Conservation (phyloP, 768 basidiomycete genomes). For the Termitomyces heimii region DNA sequence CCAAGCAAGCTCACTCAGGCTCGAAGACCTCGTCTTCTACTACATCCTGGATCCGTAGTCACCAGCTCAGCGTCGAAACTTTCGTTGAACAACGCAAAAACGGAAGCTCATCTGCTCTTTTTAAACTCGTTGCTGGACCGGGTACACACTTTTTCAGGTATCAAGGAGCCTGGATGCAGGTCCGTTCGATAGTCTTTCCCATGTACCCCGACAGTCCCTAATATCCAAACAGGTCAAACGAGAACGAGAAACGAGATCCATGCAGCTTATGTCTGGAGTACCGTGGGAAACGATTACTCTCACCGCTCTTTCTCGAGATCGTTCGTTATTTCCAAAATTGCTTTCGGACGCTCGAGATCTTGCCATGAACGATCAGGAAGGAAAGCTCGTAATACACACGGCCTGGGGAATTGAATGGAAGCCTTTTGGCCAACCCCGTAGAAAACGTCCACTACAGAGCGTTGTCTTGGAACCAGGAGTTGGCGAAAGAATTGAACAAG, state of each 20-base stretch:
- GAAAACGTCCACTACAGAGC: conserved; percentile 80
- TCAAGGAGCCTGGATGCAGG: conserved; percentile 93
- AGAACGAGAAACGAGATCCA: conserved; percentile 88
- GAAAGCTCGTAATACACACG: conserved; percentile 92
- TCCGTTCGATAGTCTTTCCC: conserved; percentile 21
- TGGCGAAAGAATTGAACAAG: conserved; percentile 77
- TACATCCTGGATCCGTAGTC: conserved; percentile 62
- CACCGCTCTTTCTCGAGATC: conserved; percentile 87
- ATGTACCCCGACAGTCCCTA: conserved; percentile 3
- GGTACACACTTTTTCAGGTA: conserved; percentile 93
- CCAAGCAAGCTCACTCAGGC: conserved; percentile 47
- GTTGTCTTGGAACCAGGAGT: conserved; percentile 83
- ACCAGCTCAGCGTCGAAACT: conserved; percentile 94
- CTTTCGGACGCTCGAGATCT: conserved; percentile 87
- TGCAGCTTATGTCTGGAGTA: conserved; percentile 84
- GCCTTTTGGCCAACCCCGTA: conserved; percentile 88
- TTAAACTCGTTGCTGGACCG: conserved; percentile 93
- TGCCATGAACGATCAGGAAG: conserved; percentile 81
- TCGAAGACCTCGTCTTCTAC: conserved; percentile 21
- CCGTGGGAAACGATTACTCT: conserved; percentile 98
- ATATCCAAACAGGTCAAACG: conserved; percentile 68
- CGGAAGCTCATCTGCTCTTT: conserved; percentile 83
- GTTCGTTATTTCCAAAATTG: conserved; percentile 70
- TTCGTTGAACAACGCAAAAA: conserved; percentile 84
- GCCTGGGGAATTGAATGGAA: conserved; percentile 97